Conservation (phyloP, 495 filamentous ascomycete genomes). For the Daldinia concentrica region DNA sequence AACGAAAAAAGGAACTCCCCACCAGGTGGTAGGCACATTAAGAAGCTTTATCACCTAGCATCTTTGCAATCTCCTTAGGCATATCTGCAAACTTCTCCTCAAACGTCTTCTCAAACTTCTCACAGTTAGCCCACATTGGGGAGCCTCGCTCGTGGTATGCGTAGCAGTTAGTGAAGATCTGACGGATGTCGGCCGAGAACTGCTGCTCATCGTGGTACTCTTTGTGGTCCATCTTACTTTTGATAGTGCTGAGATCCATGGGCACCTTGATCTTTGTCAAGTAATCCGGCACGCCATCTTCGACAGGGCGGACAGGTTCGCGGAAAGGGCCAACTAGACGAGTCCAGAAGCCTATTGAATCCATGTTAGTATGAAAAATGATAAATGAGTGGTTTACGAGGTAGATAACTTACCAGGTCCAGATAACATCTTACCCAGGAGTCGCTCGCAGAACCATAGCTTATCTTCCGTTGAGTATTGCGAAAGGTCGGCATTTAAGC, state of each 20-base stretch:
- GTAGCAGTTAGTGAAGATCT: conserved; percentile 61
- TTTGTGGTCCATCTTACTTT: conserved; percentile 57
- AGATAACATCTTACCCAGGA: conserved; percentile 62
- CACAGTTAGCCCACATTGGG: conserved; percentile 56
- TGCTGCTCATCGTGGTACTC: conserved; percentile 55
- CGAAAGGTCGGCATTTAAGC: conserved; percentile 28
- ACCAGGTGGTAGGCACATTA: neutral
- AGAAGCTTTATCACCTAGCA: conserved; percentile 53
- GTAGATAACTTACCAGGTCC: conserved; percentile 56
- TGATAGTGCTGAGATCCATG: conserved; percentile 61
- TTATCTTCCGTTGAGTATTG: conserved; percentile 55
- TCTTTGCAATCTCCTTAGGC: conserved; percentile 61
- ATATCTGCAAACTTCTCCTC: conserved; percentile 60
- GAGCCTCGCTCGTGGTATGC: conserved; percentile 55
- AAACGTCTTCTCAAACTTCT: conserved; percentile 60
- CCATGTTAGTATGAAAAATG: neutral
- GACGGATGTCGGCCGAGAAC: conserved; percentile 58
- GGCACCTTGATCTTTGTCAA: conserved; percentile 56
- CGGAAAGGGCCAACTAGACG: conserved; percentile 63
- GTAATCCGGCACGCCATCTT: conserved; percentile 60
- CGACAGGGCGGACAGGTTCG: conserved; percentile 55
- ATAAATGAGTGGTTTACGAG: neutral
- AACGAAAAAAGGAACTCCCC: neutral
- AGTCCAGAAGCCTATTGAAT: conserved; percentile 62
- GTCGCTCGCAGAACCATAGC: conserved; percentile 60